Conservation (phyloP, 2,329 filamentous ascomycete genomes). For the Trichothecium roseum region DNA sequence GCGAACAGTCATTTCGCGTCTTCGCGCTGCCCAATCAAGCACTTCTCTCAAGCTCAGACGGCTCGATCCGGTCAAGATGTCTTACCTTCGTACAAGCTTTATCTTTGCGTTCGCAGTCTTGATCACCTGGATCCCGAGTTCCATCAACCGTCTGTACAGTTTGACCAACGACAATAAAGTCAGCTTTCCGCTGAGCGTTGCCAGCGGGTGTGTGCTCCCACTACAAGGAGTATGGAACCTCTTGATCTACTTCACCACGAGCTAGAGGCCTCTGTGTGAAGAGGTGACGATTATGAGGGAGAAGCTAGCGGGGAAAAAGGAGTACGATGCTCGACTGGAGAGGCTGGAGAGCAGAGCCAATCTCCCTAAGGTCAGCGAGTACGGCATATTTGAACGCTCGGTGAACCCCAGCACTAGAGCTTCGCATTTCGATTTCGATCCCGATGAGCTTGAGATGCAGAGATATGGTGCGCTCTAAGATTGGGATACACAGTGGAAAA, state of each 20-base stretch:
- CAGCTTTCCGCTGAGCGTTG: conserved; percentile 56
- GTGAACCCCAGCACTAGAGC: too few relatives aligned
- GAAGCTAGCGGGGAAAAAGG: conserved; percentile 5
- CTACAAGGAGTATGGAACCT: conserved; percentile 75
- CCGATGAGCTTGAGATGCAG: neutral
- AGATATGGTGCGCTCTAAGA: neutral
- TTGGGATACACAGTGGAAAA: too few relatives aligned
- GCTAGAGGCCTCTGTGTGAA: conserved; percentile 28
- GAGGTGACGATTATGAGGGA: conserved; percentile 11
- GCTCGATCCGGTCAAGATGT: conserved; percentile 45
- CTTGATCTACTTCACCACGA: conserved; percentile 63
- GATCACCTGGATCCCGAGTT: conserved; percentile 55
- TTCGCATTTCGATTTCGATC: too few relatives aligned
- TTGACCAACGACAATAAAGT: conserved; percentile 38
- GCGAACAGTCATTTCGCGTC: conserved; percentile 9
- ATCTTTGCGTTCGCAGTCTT: conserved; percentile 49
- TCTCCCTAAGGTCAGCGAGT: neutral
- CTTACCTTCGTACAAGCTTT: conserved; percentile 49
- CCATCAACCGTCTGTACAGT: conserved; percentile 62
- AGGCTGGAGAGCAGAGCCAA: conserved; percentile 14
- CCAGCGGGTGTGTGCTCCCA: conserved; percentile 61
- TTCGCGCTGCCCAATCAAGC: conserved; percentile 15
- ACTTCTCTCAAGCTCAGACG: conserved; percentile 20
- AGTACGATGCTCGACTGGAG: conserved; percentile 5
- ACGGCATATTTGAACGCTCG: conserved; percentile 11